Evolutionary conservation across 2,329 filamentous ascomycete species (phyloP).

Genomic region (Exophiala sideris): DNA sequence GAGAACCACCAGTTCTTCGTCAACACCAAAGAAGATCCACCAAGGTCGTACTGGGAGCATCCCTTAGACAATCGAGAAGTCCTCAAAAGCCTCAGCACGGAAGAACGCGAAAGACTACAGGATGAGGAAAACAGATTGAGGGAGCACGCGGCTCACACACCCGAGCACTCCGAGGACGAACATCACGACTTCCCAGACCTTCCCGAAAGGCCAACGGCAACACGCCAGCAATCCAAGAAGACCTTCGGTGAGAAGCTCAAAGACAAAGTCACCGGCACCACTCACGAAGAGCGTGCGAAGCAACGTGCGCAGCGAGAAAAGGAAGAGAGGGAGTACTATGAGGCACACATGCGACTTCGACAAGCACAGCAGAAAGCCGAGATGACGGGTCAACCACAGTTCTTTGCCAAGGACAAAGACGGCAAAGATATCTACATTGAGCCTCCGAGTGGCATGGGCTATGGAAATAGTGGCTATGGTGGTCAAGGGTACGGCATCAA

Average conservation of each 20-base stretch:
- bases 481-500: constrained; percentile 37
- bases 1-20: constrained; percentile 62
- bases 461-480: constrained; percentile 21
- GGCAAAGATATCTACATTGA: constrained; percentile 59
- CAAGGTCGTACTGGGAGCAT: constrained; percentile 59
- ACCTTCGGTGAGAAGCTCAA: constrained; percentile 57
- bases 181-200: constrained; percentile 28
- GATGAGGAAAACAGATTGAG: constrained; percentile 31
- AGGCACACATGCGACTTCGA: constrained; percentile 50
- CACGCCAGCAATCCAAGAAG: constrained; percentile 32
- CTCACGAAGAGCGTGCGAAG: constrained; percentile 51
- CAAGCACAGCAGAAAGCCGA: constrained; percentile 51
- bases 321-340: constrained; percentile 52
- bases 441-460: constrained; percentile 42
- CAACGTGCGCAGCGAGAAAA: constrained; percentile 47
- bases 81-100: constrained; percentile 45
- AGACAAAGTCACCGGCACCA: constrained; percentile 41
- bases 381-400: constrained; percentile 55
- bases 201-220: constrained; percentile 17
- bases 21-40: constrained; percentile 53
- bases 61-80: constrained; percentile 59
- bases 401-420: constrained; percentile 52
- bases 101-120: constrained; percentile 50
- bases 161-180: constrained; percentile 26
- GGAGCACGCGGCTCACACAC: constrained; percentile 21